These are phyloP conservation scores for Cladosporium phlei DNA, from an alignment of 2,329 filamentous ascomycete genomes.

Conservation along the genomic window DNA sequence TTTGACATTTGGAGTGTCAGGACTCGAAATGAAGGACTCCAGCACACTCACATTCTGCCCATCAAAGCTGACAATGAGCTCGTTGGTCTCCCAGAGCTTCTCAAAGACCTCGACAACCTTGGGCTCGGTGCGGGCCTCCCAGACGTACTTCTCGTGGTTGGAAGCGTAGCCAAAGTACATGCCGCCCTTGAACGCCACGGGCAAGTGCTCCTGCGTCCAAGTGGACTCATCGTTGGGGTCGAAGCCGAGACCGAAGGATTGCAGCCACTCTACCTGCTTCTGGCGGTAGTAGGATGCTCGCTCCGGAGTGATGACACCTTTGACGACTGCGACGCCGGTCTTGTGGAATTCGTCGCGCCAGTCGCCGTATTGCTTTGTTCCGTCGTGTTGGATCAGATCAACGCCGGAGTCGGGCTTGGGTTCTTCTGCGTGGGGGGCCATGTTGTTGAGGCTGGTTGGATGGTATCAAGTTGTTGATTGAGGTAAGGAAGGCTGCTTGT, in stretches of 20 bases:
- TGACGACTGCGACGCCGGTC: conserved; percentile 29
- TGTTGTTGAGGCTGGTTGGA: background rate
- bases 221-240: conserved; percentile 33
- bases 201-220: conserved; percentile 43
- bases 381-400: conserved; percentile 20
- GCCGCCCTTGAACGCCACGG: conserved; percentile 41
- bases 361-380: conserved; percentile 21
- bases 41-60: too few relatives aligned
- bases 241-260: conserved; percentile 28
- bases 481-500: background rate
- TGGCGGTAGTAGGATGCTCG: conserved; percentile 27
- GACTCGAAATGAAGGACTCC: too few relatives aligned
- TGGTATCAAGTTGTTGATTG: background rate
- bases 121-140: conserved; percentile 42
- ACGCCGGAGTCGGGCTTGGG: conserved; percentile 19
- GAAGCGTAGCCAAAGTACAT: conserved; percentile 40
- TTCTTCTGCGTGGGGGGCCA: conserved; percentile 18
- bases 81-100: conserved; percentile 38
- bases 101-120: conserved; percentile 38
- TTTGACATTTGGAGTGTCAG: too few relatives aligned
- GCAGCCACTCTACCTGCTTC: conserved; percentile 31
- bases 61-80: conserved; percentile 31
- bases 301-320: conserved; percentile 25
- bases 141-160: conserved; percentile 42
- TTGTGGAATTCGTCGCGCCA: conserved; percentile 31